Conservation (phyloP, 108 stramenopile species). For the Cyclotella sp. region DNA sequence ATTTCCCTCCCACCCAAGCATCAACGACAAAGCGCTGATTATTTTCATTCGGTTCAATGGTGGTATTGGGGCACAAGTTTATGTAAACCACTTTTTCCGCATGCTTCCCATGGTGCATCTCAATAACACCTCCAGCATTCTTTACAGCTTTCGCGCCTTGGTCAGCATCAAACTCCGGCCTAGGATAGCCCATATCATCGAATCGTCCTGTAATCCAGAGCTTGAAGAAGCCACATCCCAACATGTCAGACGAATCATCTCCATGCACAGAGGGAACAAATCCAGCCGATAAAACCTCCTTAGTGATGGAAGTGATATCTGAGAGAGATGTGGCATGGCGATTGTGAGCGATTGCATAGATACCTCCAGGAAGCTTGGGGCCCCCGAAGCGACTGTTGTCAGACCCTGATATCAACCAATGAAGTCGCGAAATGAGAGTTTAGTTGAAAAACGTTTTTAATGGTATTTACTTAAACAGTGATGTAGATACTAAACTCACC, state of each 20-base stretch:
- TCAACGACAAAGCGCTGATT: too few species aligned
- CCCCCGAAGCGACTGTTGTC: conserved; percentile 14
- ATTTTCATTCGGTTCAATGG: conserved; percentile 28
- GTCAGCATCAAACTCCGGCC: conserved; percentile 36
- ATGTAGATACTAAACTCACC: background rate
- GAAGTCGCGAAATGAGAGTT: background rate
- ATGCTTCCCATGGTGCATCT: conserved; percentile 27
- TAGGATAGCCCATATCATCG: conserved; percentile 36
- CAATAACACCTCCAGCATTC: conserved; percentile 30
- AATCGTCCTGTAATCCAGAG: conserved; percentile 26
- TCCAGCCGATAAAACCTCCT: conserved; percentile 10
- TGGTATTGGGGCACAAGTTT: conserved; percentile 26
- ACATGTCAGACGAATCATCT: conserved; percentile 22
- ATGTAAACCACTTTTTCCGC: conserved; percentile 32
- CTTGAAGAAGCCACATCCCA: conserved; percentile 32
- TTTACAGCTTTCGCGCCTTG: conserved; percentile 27
- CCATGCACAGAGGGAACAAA: conserved; percentile 34
- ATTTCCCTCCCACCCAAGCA: too few species aligned
- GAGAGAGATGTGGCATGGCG: conserved; percentile 18
- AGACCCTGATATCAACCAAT: too few species aligned
- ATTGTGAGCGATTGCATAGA: too few species aligned
- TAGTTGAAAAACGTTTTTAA: background rate
- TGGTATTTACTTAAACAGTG: background rate
- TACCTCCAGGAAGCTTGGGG: conserved; percentile 29
- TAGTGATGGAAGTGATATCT: conserved; percentile 19